Evolutionary conservation across 768 basidiomycete genomes (phyloP).

Genomic region (Leccinum subgranulosum): DNA sequence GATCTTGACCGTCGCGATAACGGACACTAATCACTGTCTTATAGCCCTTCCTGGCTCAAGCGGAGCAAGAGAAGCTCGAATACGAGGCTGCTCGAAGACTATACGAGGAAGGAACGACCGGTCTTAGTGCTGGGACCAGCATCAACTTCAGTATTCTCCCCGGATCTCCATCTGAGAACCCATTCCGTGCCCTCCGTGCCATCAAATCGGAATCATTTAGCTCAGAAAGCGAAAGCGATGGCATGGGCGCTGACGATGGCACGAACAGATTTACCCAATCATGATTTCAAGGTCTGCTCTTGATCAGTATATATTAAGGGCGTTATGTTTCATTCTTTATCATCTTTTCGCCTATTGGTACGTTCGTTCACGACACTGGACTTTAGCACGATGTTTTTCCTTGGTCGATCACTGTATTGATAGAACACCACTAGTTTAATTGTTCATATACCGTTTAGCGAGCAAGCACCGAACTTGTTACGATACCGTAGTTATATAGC

Average conservation of each 20-base stretch:
- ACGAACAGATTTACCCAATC: slow-evolving; percentile 36
- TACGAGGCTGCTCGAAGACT: slow-evolving; percentile 83
- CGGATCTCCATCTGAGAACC: slow-evolving; percentile 53
- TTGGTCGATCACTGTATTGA: slow-evolving; percentile 37
- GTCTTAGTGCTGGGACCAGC: slow-evolving; percentile 60
- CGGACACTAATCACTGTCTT: slow-evolving; percentile 15
- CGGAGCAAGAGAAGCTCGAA: slow-evolving; percentile 93
- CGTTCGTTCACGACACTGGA: slow-evolving; percentile 31
- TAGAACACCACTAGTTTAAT: slow-evolving; percentile 35
- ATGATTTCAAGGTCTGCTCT: slow-evolving; percentile 26
- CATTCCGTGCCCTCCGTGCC: slow-evolving; percentile 39
- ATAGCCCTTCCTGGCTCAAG: slow-evolving; percentile 89
- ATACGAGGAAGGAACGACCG: slow-evolving; percentile 81
- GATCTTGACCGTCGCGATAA: slow-evolving; percentile 1
- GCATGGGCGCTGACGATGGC: slow-evolving; percentile 49
- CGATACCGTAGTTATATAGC: slow-evolving; percentile 24
- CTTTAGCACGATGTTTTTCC: slow-evolving; percentile 32
- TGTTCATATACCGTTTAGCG: slow-evolving; percentile 30
- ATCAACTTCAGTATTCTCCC: slow-evolving; percentile 84
- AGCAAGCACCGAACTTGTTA: slow-evolving; percentile 22
- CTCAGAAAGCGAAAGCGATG: slow-evolving; percentile 71
- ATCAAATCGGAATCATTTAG: slow-evolving; percentile 62
- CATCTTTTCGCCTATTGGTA: slow-evolving; percentile 16
- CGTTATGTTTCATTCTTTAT: slow-evolving; percentile 20
- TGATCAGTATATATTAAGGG: slow-evolving; percentile 2